phyloP scores from a whole-genome alignment of 1,284 basidiomycete species.

The Vanrija pseudolonga region DNA sequence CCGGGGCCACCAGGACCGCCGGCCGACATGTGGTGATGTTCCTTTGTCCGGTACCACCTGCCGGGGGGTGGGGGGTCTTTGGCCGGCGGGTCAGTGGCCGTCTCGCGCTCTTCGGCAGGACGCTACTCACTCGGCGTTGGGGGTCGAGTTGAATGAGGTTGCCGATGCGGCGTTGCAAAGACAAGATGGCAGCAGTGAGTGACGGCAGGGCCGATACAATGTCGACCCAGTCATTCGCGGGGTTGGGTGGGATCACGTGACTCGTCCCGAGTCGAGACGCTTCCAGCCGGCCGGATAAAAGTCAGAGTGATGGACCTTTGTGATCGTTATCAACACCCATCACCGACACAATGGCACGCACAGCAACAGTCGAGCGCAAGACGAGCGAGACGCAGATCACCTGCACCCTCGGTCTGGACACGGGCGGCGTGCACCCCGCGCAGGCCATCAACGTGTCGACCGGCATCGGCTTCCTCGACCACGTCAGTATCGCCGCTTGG shows the following conservation, averaged over 20 bases:
- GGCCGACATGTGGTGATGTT: background rate
- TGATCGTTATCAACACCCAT: background rate
- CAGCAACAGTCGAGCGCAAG: constrained; percentile 73
- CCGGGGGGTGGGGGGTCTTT: too few species aligned
- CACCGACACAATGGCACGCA: constrained; percentile 38
- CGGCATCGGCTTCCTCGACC: constrained; percentile 97
- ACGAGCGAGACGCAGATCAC: constrained; percentile 92
- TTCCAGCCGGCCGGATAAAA: background rate
- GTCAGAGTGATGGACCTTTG: background rate
- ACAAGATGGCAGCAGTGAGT: too few species aligned
- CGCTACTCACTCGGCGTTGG: too few species aligned
- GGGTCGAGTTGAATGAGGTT: too few species aligned
- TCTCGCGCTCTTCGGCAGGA: too few species aligned
- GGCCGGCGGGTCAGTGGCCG: too few species aligned
- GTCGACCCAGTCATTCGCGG: background rate
- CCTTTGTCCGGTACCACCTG: too few species aligned
- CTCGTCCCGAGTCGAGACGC: background rate
- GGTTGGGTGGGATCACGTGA: background rate
- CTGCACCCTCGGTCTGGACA: constrained; percentile 78
- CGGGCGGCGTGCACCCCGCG: constrained; percentile 59
- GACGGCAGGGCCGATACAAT: background rate
- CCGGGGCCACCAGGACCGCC: background rate
- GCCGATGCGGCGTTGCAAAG: too few species aligned
- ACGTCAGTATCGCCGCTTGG: constrained; percentile 58
- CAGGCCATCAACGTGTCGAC: constrained; percentile 86